Evolutionary conservation across 2,329 filamentous ascomycete species (phyloP).

Genomic region (Graphiopsis chlorocephala): DNA sequence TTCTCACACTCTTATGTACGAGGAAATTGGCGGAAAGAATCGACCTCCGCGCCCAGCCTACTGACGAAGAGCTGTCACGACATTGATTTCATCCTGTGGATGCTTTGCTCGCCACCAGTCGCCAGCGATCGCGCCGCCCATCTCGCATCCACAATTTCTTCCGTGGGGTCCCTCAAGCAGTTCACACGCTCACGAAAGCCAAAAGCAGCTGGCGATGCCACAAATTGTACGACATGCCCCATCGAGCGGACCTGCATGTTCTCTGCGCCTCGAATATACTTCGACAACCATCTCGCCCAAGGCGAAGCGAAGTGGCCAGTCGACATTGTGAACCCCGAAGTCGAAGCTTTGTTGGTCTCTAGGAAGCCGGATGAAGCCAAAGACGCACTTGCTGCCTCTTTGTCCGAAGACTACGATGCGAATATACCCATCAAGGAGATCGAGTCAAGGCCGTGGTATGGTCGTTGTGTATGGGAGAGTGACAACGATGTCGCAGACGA

Average conservation of each 20-base stretch:
- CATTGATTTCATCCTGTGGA: constrained; percentile 88
- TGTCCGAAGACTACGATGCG: constrained; percentile 53
- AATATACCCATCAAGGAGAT: constrained; percentile 52
- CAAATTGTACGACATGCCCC: constrained; percentile 82
- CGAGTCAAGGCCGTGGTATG: constrained; percentile 66
- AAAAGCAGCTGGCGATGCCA: constrained; percentile 66
- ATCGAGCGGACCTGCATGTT: constrained; percentile 75
- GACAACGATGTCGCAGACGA: constrained; percentile 95
- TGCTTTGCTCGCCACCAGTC: constrained; percentile 68
- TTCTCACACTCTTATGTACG: constrained; percentile 87
- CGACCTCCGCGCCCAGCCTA: constrained; percentile 72
- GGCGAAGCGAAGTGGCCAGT: constrained; percentile 78
- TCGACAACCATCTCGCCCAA: constrained; percentile 63
- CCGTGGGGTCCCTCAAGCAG: constrained; percentile 71
- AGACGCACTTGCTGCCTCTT: constrained; percentile 46
- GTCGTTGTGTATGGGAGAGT: constrained; percentile 89
- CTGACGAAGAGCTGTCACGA: constrained; percentile 97
- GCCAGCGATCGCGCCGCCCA: constrained; percentile 53
- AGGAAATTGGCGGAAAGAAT: constrained; percentile 88
- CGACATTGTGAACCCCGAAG: constrained; percentile 85
- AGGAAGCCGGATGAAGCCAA: constrained; percentile 51
- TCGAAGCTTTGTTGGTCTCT: constrained; percentile 67
- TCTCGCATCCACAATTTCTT: constrained; percentile 72
- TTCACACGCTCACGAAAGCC: constrained; percentile 79
- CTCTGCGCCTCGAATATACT: constrained; percentile 79